Evolutionary conservation across 768 basidiomycete species (phyloP).

Genomic region (Phanerochaete sordida): DNA sequence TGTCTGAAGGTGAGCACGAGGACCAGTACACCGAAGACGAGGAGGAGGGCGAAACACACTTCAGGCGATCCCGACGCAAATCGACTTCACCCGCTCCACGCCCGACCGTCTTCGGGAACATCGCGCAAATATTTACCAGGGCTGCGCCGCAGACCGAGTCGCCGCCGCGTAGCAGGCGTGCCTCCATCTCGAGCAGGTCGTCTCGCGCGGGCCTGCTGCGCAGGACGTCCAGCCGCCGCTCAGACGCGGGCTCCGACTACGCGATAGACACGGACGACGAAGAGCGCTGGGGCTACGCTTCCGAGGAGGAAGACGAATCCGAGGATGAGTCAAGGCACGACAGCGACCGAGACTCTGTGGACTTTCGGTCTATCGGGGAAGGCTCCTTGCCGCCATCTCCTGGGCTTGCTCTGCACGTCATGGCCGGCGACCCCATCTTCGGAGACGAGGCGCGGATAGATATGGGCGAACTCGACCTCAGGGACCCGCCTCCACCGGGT

Average conservation of each 20-base stretch:
- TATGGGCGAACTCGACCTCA: conserved; percentile 63
- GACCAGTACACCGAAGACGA: conserved; percentile 31
- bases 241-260: conserved; percentile 57
- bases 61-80: conserved; percentile 12
- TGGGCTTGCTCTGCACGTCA: conserved; percentile 56
- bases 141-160: conserved; percentile 32
- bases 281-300: conserved; percentile 93
- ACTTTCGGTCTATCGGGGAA: conserved; percentile 43
- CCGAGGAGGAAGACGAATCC: conserved; percentile 70
- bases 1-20: conserved; percentile 9
- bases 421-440: conserved; percentile 75
- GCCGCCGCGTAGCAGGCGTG: conserved; percentile 38
- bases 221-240: conserved; percentile 47
- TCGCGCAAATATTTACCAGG: conserved; percentile 66
- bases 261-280: conserved; percentile 53
- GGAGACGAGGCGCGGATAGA: conserved; percentile 83
- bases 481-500: conserved; percentile 73
- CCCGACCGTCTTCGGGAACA: conserved; percentile 54
- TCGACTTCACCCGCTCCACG: conserved; percentile 26
- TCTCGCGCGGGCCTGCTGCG: conserved; percentile 42
- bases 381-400: conserved; percentile 71
- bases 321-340: conserved; percentile 36
- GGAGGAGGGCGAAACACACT: conserved; percentile 26
- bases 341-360: conserved; percentile 41
- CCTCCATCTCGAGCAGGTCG: conserved; percentile 58